Evolutionary conservation across 1,139 yeast species (phyloP), one percentile per base, ranked within the genome.

Genomic region (Nadsonia starkeyi-henricii): DNA sequence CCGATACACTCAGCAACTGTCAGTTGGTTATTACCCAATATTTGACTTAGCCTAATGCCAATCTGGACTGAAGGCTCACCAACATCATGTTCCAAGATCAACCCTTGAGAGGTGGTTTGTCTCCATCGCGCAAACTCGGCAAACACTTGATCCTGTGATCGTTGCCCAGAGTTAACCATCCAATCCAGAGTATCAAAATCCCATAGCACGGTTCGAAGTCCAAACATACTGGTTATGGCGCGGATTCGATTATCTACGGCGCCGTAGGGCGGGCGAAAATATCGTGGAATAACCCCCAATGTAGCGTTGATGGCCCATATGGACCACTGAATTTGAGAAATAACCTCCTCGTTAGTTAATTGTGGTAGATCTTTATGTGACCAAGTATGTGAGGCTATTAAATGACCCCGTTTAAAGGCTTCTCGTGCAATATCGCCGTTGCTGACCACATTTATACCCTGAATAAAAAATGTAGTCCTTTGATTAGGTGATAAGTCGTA

Each of bases 241-340:
- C 97, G 69, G 1, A 89, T 82, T 48, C 97, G 70, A 62, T 86
- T 81, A 65, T 89, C 98, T 45, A 85, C 72, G 0, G 95, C 96
- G 0, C 97, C 97, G 63, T 85, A 89, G 0, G 98, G 98, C 0
- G 98, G 98, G 53, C 98, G 73, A 63, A 85, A 89, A 83, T 91
- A 91, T 58, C 83, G 81, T 15, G 97, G 97, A n/a, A 85, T 62
- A 58, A 88, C 91, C 20, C 80, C 72, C 0, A 85, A 84, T 0
- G 97, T 88, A 2, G 96, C 96, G 66, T 91, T 88, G 91, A 88
- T 85, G 3, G 96, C 96, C 97, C 97, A 89, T 41, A 88, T 79
- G 1, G 94, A 82, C 98, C 97, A 89, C 65, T 89, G 81, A 45
- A 89, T 68, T 62, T 89, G 96, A 0, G 96, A 95, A 52, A 84